phyloP scores from a whole-genome alignment of 495 filamentous ascomycete genomes.

The Trypethelium eluteriae region DNA sequence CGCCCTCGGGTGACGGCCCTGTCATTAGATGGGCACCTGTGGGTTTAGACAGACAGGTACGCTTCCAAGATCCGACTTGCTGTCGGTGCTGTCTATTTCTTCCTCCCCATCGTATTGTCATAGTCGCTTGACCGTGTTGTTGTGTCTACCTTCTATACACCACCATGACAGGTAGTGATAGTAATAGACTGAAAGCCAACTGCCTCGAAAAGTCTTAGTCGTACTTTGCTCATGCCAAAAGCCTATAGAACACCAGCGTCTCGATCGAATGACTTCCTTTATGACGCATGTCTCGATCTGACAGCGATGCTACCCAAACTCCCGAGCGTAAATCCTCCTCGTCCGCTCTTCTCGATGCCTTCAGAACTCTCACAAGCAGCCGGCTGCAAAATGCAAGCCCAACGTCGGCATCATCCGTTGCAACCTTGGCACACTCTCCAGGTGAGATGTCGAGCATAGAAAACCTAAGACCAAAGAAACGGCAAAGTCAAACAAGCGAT shows the following conservation, averaged over 20 bases:
- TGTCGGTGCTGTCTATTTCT: neutral
- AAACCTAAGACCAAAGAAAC: neutral
- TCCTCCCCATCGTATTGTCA: neutral
- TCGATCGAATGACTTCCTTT: neutral
- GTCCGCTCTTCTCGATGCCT: constrained; percentile 26
- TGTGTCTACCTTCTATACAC: neutral
- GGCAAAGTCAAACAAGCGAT: neutral
- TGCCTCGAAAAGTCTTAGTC: neutral
- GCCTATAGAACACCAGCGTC: neutral
- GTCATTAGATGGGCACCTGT: neutral
- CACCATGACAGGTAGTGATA: neutral
- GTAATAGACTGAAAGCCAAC: neutral
- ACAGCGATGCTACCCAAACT: constrained; percentile 22
- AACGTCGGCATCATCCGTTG: constrained; percentile 13
- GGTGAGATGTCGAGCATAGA: neutral
- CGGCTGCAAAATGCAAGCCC: constrained; percentile 22
- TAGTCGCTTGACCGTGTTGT: neutral
- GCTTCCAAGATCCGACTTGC: neutral
- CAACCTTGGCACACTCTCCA: constrained; percentile 1
- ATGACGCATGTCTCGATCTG: constrained; percentile 26
- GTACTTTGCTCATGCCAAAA: neutral
- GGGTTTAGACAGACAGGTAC: constrained; percentile 4
- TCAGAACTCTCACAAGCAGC: constrained; percentile 23
- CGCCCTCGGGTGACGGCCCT: neutral
- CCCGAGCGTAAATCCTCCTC: constrained; percentile 27